Percentiles rank a stretch among this genome's conserved stretches.
Evolutionary conservation across 1,284 basidiomycete species (phyloP).

Genomic region (Leccinum fuscescens): DNA sequence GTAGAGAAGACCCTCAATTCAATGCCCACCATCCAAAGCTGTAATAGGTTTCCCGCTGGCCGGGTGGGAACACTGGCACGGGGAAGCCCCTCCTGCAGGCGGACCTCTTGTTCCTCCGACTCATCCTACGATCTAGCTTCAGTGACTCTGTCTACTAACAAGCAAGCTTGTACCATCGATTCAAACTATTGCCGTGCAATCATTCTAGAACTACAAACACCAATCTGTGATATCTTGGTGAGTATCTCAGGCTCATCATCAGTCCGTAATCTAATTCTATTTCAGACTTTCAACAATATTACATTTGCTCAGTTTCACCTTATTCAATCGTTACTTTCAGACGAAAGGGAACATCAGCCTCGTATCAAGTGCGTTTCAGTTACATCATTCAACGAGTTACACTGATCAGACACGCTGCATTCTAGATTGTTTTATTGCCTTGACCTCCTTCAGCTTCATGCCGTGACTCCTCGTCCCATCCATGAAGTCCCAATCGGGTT

Average conservation of each 20-base stretch:
- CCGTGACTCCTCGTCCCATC: background rate
- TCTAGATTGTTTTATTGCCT: background rate
- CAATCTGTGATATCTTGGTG: background rate
- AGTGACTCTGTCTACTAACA: background rate
- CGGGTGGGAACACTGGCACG: too few species aligned
- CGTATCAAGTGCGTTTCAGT: background rate
- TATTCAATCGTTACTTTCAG: background rate
- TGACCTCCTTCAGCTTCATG: background rate
- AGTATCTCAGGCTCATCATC: background rate
- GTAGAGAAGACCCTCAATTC: too few species aligned
- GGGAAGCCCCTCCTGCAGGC: too few species aligned
- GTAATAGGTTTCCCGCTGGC: too few species aligned
- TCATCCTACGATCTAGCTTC: too few species aligned
- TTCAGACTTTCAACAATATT: background rate
- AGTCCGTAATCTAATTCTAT: background rate
- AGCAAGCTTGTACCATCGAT: background rate
- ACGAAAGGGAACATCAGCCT: background rate
- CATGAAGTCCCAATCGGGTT: background rate
- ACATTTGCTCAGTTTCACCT: background rate
- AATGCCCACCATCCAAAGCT: too few species aligned
- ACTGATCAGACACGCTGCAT: background rate
- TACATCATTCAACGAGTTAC: too few species aligned
- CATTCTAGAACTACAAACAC: background rate
- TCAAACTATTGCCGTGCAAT: background rate
- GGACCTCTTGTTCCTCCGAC: too few species aligned